Base-by-base conservation (phyloP, 257 asterid genomes). In the Thymus quinquecostatus region DNA sequence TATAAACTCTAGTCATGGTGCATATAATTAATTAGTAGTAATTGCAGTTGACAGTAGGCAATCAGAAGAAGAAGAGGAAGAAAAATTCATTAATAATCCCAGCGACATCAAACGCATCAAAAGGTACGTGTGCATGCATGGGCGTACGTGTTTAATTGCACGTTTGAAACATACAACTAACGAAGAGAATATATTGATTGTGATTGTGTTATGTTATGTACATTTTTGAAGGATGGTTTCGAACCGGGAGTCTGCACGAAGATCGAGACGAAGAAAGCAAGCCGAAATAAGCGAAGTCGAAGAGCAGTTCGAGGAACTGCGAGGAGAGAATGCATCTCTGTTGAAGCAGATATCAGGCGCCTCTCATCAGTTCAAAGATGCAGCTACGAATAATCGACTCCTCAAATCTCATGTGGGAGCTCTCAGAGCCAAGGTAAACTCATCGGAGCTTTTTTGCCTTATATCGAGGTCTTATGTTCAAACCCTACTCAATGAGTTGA, bases 351-450 rank as follows among this genome's bases (percentile, higher is more conserved):
- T 89, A 6, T 32, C 78, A 0, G 80, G 76, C 66, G 96, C 91
- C 49, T 50, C 82, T 43, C 90, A 84, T 11, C 91, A 85, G 45
- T 87, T 80, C 68, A 89, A 86, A 81, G 89, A 89, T 12, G 75
- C 96, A 10, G 79, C 84, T 0, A 89, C 91, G 10, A 87, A 91
- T 64, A 84, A 89, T 57, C 81, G 96, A 57, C 89, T 91, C 49
- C 97, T 91, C 59, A 87, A 85, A 70, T 86, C 96, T 3, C 89
- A 87, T 27, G 96, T 91, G 27, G 93, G 85, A 82, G 96, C 95
- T 54, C 86, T 91, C 63, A 72, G 95, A 80, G 97, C 96, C 74
- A 89, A 91, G 90, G 97, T 91, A 50, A 6, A 2, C 6, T 41
- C 21, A 21, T 21, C 21, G 21, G 21, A 21, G 21, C 21, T 21